Base-by-base conservation (phyloP, 106 monocot species). In the Dioscorea dumetorum region DNA sequence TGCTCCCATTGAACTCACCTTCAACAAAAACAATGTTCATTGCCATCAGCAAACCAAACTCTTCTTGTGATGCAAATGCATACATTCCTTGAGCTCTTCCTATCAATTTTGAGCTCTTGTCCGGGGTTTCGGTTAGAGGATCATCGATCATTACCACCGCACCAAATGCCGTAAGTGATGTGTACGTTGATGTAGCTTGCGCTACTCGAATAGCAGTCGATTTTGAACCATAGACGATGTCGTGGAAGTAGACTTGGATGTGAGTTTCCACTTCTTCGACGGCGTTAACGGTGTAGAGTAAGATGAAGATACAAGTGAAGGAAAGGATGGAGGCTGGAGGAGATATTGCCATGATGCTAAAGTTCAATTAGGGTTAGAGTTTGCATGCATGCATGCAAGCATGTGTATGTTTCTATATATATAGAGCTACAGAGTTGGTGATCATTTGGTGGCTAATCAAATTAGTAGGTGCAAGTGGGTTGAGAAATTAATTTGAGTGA, bases 61-160 rank as follows among this genome's bases (percentile, higher is more conserved):
- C 74, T 3, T 57, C 75, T 50, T 79, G 34, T 2, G 83, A 70
- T 0, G 83, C 74, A 18, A 73, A 33, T 10, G 53, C 78, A 24
- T 73, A 74, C 28, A 76, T 67, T 9, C 83, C 79, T 48, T 83
- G 75, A 0, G 79, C 78, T 5, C 63, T 49, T 1, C 83, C 79
- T 17, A 84, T 35, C 2, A 76, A 63, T 15, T 64, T 75, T 9
- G 79, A 84, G 28, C 57, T 33, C 1, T 33, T 16, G 33, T 79
- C 72, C 7, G 79, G 75, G 33, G 71, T 76, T 2, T 54, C 68
- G 5, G 78, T 74, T 8, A 84, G 59, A 2, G 75, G 72, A 50
- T 79, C 79, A 72, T 83, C 83, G 4, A 79, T 79, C 59, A 83
- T 71, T 16, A 69, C 72, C 4, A 76, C 68, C 12, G 72, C 50